Evolutionary conservation across 75 land plant genomes (phyloP).

Genomic region (Pseudotsuga menziesii): DNA sequence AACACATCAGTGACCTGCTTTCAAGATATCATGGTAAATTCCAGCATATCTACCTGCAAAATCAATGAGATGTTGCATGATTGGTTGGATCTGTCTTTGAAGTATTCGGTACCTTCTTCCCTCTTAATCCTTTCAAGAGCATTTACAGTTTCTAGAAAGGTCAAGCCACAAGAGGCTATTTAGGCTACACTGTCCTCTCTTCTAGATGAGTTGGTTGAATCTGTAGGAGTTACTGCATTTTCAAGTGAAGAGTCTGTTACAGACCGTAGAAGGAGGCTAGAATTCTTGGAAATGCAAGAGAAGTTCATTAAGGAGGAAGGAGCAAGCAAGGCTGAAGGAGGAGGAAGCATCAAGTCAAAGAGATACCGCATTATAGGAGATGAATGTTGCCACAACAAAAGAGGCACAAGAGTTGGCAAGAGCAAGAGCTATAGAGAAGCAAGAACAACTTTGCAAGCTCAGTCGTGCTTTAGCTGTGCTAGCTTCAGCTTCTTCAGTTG

Average conservation of each 20-base stretch:
- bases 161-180: conserved; percentile 91
- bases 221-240: conserved; percentile 68
- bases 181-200: conserved; percentile 90
- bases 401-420: conserved; percentile 66
- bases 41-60: too few species aligned
- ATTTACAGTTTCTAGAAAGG: conserved; percentile 79
- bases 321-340: conserved; percentile 48
- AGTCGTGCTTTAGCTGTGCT: conserved; percentile 94
- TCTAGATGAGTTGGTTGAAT: conserved; percentile 95
- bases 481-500: conserved; percentile 98
- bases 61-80: too few species aligned
- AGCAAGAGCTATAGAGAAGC: conserved; percentile 54
- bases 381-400: conserved; percentile 63
- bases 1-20: too few species aligned
- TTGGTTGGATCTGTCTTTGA: conserved; percentile 96
- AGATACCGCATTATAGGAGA: conserved; percentile 76
- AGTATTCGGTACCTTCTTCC: conserved; percentile 92
- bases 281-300: conserved; percentile 86
- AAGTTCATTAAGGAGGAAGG: conserved; percentile 84
- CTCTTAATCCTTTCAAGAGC: conserved; percentile 96
- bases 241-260: conserved; percentile 87
- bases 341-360: conserved; percentile 32
- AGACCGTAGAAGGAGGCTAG: conserved; percentile 87
- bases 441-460: conserved; percentile 83
- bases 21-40: too few species aligned